These are phyloP conservation scores for Ceratobasidium sp. DNA, from an alignment of 1,284 basidiomycete species.

Conservation along the genomic window DNA sequence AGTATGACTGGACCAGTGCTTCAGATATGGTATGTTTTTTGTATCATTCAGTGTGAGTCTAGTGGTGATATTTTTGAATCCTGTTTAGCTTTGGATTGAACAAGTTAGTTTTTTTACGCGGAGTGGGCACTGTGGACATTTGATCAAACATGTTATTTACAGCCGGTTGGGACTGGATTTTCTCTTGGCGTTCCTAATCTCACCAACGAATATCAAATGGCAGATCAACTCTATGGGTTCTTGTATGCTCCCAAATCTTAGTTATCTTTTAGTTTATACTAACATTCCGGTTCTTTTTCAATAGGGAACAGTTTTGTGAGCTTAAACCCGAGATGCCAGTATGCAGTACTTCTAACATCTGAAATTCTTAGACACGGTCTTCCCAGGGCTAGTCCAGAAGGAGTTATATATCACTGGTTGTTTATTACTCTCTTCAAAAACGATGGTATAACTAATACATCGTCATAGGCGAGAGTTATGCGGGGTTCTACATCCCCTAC, in stretches of 20 bases:
- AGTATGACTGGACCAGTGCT: conserved; percentile 57
- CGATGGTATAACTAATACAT: conserved; percentile 22
- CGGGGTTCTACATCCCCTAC: conserved; percentile 57
- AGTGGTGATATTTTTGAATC: not conserved
- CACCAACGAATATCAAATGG: conserved; percentile 55
- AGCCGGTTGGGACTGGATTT: conserved; percentile 59
- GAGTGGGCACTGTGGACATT: not conserved
- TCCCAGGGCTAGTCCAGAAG: conserved; percentile 48
- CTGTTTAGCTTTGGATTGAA: conserved; percentile 43
- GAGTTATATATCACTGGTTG: conserved; percentile 54
- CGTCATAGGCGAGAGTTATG: conserved; percentile 17
- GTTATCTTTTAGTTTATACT: conserved; percentile 2
- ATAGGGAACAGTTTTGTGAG: conserved; percentile 25
- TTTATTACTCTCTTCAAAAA: conserved; percentile 55
- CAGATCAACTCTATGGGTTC: conserved; percentile 55
- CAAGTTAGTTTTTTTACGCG: conserved; percentile 21
- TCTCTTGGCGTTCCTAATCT: conserved; percentile 56
- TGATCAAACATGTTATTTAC: conserved; percentile 47
- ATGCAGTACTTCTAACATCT: not conserved
- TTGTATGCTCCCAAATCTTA: conserved; percentile 37
- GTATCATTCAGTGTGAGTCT: not conserved
- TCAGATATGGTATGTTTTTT: conserved; percentile 51
- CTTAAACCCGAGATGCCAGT: not conserved
- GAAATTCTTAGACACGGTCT: conserved; percentile 28
- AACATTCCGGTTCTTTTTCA: not conserved